phyloP scores from a whole-genome alignment of 805 yeast species.

The Lachancea lanzarotensis region DNA sequence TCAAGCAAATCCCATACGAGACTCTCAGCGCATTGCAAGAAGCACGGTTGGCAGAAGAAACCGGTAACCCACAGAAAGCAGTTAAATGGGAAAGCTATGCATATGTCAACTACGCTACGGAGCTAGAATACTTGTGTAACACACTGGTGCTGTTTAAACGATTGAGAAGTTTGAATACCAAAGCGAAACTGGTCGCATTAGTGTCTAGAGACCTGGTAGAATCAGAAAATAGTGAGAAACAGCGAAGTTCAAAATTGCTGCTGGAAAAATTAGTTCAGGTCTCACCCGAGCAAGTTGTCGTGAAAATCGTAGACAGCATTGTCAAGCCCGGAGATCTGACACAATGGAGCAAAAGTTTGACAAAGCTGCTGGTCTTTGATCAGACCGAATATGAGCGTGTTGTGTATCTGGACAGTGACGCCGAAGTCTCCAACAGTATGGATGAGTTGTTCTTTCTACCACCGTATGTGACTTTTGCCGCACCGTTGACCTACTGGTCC shows the following conservation, averaged over 20 bases:
- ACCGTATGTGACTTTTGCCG: slow-evolving; percentile 34
- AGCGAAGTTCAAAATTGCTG: neutral
- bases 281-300: slow-evolving; percentile 21
- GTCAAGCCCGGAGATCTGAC: slow-evolving; percentile 22
- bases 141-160: slow-evolving; percentile 40
- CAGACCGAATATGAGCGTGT: slow-evolving; percentile 41
- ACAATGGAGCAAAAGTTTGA: slow-evolving; percentile 45
- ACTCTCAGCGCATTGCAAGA: slow-evolving; percentile 10
- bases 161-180: slow-evolving; percentile 33
- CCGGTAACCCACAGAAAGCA: neutral
- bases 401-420: slow-evolving; percentile 50
- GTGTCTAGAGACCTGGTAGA: slow-evolving; percentile 25
- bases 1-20: slow-evolving; percentile 15
- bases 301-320: slow-evolving; percentile 22
- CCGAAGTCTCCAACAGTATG: slow-evolving; percentile 32
- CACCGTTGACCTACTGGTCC: slow-evolving; percentile 36
- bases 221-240: slow-evolving; percentile 7
- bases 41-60: neutral
- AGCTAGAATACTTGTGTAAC: slow-evolving; percentile 41
- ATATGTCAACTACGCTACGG: slow-evolving; percentile 53
- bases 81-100: slow-evolving; percentile 40
- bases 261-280: slow-evolving; percentile 16
- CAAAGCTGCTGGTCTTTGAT: slow-evolving; percentile 45
- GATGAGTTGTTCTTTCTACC: slow-evolving; percentile 45
- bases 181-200: slow-evolving; percentile 41